phyloP scores from a whole-genome alignment of 352 stramenopile genomes.

The Globisporangium spiculum region DNA sequence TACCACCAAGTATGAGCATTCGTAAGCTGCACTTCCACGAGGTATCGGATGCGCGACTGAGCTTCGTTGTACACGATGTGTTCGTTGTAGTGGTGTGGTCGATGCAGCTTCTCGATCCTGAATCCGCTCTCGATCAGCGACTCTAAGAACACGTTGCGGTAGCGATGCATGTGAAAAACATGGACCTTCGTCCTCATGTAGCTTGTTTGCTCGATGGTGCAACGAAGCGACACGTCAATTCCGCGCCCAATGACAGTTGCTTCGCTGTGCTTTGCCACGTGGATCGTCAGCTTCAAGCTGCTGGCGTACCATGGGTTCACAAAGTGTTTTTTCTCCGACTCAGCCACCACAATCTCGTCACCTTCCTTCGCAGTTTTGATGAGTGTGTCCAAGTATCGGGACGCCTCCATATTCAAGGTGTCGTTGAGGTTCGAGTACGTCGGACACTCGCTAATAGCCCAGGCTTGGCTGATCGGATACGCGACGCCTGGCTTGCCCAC shows the following conservation, averaged over 20 bases:
- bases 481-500: conserved; percentile 5
- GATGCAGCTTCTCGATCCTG: background rate
- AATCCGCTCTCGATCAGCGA: background rate
- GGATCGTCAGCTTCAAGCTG: background rate
- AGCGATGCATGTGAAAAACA: background rate
- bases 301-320: background rate
- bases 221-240: background rate
- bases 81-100: conserved; percentile 47
- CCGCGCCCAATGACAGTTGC: background rate
- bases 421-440: conserved; percentile 3
- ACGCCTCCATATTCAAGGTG: background rate
- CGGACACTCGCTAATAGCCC: background rate
- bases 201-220: background rate
- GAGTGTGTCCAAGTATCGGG: background rate
- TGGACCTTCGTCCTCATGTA: background rate
- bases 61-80: conserved; percentile 76
- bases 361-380: background rate
- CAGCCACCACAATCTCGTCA: background rate
- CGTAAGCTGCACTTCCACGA: conserved; percentile 50
- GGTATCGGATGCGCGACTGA: conserved; percentile 69
- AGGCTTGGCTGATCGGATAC: conserved; percentile 3
- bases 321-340: background rate
- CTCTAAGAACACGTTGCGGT: conserved; percentile 6
- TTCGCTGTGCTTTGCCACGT: background rate
- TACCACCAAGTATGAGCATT: background rate